Evolutionary conservation across 1,284 basidiomycete species (phyloP), one percentile per base, ranked within the genome.

Genomic region (Mycena citricolor): DNA sequence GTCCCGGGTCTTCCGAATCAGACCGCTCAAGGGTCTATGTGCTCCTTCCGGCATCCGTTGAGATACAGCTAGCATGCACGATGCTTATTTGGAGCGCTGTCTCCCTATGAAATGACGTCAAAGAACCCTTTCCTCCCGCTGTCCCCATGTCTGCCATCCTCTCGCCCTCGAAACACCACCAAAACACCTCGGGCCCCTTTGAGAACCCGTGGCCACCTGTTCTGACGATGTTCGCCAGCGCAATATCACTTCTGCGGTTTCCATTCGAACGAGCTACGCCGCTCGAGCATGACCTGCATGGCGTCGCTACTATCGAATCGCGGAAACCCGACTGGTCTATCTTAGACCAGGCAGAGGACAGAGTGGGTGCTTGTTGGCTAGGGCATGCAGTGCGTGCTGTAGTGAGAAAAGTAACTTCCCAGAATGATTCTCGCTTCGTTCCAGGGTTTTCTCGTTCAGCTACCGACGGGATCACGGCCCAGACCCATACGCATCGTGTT

Each of bases 401-500:
- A 14, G n/a, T n/a, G n/a, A n/a, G n/a, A n/a, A 14, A 14, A 32
- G 2, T 11, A 36, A 24, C 14, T 28, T 16, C 4, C 4, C 14
- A n/a, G 4, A 2, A 20, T 10, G 6, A 13, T 25, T 3, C 26
- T 30, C 12, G 24, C 11, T n/a, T 3, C 4, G 8, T 24, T 13
- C 8, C 11, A 52, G 1, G 82, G 79, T 47, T 86, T 81, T 60
- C 64, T 88, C 2, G 67, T 88, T 24, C 83, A 88, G 60, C 64
- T 86, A 21, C 85, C 82, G 1, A 62, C 70, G 2, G 58, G 60
- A 22, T 12, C 61, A 46, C 31, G 51, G 38, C 28, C 65, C 4
- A 65, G 82, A 23, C 83, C 85, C 0, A 64, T 79, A 4, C 69
- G 81, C n/a, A 68, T 88, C 11, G 62, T 89, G 5, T 83, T 85